phyloP scores from a whole-genome alignment of 2,329 filamentous ascomycete genomes.

The Shiraia bambusicola region DNA sequence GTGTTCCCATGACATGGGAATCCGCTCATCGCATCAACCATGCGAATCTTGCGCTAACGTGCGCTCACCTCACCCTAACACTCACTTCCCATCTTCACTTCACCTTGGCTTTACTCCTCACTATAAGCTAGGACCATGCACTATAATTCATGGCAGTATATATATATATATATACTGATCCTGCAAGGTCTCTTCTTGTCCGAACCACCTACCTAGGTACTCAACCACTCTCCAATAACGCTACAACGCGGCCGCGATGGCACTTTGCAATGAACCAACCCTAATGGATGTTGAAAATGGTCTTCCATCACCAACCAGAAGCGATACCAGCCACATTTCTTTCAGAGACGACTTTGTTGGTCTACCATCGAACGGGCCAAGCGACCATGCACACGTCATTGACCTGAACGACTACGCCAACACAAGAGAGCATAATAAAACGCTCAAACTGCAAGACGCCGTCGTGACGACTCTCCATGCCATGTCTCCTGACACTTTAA shows the following conservation, averaged over 20 bases:
- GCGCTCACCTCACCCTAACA: too few relatives aligned
- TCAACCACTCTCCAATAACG: too few relatives aligned
- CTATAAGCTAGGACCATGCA: too few relatives aligned
- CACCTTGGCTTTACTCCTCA: too few relatives aligned
- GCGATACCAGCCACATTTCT: neutral
- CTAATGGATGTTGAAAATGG: conserved; percentile 4
- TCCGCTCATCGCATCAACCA: too few relatives aligned
- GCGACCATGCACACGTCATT: conserved; percentile 9
- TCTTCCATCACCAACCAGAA: neutral
- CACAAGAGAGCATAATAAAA: neutral
- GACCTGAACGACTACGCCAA: conserved; percentile 6
- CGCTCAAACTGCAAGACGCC: conserved; percentile 17
- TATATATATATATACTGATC: too few relatives aligned
- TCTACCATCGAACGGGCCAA: conserved; percentile 3
- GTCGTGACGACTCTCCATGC: conserved; percentile 17
- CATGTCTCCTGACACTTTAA: conserved; percentile 4
- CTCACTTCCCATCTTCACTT: too few relatives aligned
- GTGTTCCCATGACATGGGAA: too few relatives aligned
- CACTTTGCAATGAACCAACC: neutral
- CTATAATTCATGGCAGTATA: too few relatives aligned
- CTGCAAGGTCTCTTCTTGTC: too few relatives aligned
- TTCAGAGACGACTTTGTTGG: conserved; percentile 9
- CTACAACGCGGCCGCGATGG: conserved; percentile 2
- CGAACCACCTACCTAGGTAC: too few relatives aligned
- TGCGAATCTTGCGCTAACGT: too few relatives aligned